phyloP scores from a whole-genome alignment of 306 rosid genomes.

The Senna tora region DNA sequence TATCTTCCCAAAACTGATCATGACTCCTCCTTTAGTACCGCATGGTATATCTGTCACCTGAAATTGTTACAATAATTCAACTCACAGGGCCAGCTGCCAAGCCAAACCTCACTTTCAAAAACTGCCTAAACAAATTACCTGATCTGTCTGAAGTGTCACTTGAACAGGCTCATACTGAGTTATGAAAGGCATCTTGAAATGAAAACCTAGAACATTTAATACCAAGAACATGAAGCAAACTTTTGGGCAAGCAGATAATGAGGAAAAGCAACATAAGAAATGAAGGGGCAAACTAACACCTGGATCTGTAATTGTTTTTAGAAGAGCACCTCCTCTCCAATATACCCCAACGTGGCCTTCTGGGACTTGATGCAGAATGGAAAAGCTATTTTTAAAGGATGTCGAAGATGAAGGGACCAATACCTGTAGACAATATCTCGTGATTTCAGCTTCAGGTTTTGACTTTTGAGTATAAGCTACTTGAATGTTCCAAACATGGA shows the following conservation, averaged over 20 bases:
- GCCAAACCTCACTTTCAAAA: slow-evolving; percentile 12
- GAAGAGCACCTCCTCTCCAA: slow-evolving; percentile 98
- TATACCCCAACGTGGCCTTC: slow-evolving; percentile 98
- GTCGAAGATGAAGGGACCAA: slow-evolving; percentile 59
- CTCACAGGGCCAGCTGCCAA: slow-evolving; percentile 13
- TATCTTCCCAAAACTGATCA: slow-evolving; percentile 85
- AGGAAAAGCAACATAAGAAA: slow-evolving; percentile 24
- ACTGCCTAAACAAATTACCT: slow-evolving; percentile 49
- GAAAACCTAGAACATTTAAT: slow-evolving; percentile 67
- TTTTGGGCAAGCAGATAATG: neutral
- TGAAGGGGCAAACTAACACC: slow-evolving; percentile 42
- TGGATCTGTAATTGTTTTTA: slow-evolving; percentile 76
- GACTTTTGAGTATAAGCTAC: slow-evolving; percentile 3
- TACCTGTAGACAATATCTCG: slow-evolving; percentile 49
- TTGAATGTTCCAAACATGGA: slow-evolving; percentile 8
- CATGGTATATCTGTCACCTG: slow-evolving; percentile 96
- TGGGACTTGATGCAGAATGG: slow-evolving; percentile 92
- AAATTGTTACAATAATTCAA: slow-evolving; percentile 21
- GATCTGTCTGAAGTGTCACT: slow-evolving; percentile 90
- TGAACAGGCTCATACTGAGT: slow-evolving; percentile 89
- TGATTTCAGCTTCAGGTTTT: slow-evolving; percentile 9
- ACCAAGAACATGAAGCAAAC: slow-evolving; percentile 17
- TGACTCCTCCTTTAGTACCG: slow-evolving; percentile 95
- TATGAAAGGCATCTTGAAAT: slow-evolving; percentile 77
- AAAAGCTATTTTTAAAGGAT: slow-evolving; percentile 43